Base-by-base conservation (phyloP, 257 asterid species). In the Solanum pennellii region DNA sequence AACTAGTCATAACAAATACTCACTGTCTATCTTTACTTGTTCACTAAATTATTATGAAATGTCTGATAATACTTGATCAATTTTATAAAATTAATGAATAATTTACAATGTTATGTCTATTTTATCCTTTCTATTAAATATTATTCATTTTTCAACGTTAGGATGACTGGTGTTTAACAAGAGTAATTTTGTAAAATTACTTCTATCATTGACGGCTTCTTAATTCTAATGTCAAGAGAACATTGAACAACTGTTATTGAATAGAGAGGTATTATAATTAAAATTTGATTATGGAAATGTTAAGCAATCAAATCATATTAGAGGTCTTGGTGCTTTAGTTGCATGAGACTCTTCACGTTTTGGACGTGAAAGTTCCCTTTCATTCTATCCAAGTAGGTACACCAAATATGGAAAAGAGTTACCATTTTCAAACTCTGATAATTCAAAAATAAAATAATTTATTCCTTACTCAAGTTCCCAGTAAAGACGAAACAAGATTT, bases 21-120 rank as follows among this genome's bases (percentile, higher is more conserved):
- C 0, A 1, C 0, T 0, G 2, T 52, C 11, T 23, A 56, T 18
- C 11, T 56, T 56, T 56, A 56, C 62, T 56, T 56, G 4, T 56
- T 10, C n/a, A 56, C 5, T 56, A 0, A 56, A 56, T 4, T 56
- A 56, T 56, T 56, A 2, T 56, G 5, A 9, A 3, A 56, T 56
- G 4, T 18, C 11, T 0, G 7, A 56, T 4, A 56, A 56, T 56
- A 18, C 11, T 18, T 56, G 11, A 56, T 56, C n/a, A 56, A 3
- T 56, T 18, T 18, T 18, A 56, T 18, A 18, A 56, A 56, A 56
- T 0, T 4, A 56, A 56, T 18, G n/a, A 56, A 18, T 56, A 56
- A 18, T 7, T 56, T 56, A 56, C 62, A 56, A 52, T 18, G 62
- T 52, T 52, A 1, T 18, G 62, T 52, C 11, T 52, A 52, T 18